Evolutionary conservation across 345 rosid genomes (phyloP).

Genomic region (Erodium maritimum): DNA sequence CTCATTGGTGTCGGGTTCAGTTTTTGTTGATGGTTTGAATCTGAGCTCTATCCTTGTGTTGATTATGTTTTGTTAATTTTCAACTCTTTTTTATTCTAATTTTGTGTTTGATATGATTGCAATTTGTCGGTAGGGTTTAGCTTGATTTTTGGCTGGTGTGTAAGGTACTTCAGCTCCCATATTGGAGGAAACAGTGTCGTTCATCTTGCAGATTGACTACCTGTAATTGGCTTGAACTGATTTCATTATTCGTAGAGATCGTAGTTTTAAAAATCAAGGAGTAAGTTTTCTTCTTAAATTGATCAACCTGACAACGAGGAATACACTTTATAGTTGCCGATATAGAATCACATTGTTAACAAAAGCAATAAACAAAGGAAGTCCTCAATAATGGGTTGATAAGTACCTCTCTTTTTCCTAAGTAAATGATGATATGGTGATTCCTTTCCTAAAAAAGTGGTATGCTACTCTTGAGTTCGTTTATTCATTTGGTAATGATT

Average conservation of each 20-base stretch:
- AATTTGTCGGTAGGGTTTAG: not conserved
- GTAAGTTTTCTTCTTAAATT: not conserved
- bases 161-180: not conserved
- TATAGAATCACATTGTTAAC: not conserved
- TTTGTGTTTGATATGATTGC: not conserved
- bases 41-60: not conserved
- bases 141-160: not conserved
- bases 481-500: not conserved
- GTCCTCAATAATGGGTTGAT: not conserved
- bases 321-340: not conserved
- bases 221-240: not conserved
- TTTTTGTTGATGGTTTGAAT: too few relatives aligned
- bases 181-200: not conserved
- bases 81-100: not conserved
- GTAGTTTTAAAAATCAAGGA: not conserved
- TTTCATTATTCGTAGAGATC: not conserved
- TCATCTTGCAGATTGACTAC: not conserved
- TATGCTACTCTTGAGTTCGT: slow-evolving; percentile 2
- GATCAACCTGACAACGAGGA: not conserved
- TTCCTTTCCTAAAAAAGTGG: not conserved
- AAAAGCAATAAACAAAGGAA: not conserved
- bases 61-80: not conserved
- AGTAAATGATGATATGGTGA: not conserved
- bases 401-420: not conserved
- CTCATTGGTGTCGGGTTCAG: not conserved